Conservation (phyloP, 306 rosid species). For the Acacia crassicarpa region DNA sequence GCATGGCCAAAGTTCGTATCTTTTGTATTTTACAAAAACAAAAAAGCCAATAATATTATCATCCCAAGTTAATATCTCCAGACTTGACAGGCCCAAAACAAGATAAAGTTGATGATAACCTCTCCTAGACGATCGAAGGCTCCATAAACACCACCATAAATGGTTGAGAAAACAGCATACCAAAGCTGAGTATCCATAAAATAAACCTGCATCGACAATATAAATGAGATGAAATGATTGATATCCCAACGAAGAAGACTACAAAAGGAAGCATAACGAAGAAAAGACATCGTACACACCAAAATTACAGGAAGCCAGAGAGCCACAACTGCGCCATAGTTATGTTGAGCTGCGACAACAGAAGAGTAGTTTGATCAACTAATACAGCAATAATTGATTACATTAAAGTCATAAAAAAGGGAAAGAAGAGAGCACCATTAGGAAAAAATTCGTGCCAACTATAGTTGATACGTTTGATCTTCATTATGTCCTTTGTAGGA, state of each 20-base stretch:
- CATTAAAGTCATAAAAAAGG: conserved; percentile 17
- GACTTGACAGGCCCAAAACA: conserved; percentile 10
- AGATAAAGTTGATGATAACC: conserved; percentile 43
- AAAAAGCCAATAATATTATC: conserved; percentile 13
- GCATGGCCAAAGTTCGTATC: conserved; percentile 92
- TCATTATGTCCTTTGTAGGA: conserved; percentile 90
- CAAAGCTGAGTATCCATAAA: conserved; percentile 98
- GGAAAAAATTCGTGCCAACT: conserved; percentile 96
- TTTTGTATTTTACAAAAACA: conserved; percentile 32
- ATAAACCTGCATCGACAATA: conserved; percentile 65
- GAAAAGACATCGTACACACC: conserved; percentile 50
- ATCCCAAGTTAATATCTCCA: not conserved
- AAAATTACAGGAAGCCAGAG: conserved; percentile 84
- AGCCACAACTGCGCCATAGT: conserved; percentile 72
- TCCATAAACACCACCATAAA: conserved; percentile 86
- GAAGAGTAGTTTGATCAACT: conserved; percentile 33
- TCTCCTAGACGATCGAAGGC: conserved; percentile 98
- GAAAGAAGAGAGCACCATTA: conserved; percentile 48
- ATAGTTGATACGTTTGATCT: conserved; percentile 57
- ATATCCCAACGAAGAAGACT: conserved; percentile 20
- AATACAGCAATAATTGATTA: conserved; percentile 7
- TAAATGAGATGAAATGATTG: conserved; percentile 29
- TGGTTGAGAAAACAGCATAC: conserved; percentile 84
- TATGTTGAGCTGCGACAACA: conserved; percentile 60
- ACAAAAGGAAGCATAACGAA: conserved; percentile 29